Percentiles rank a stretch among this genome's conserved stretches.
Conservation (phyloP, 768 basidiomycete species). For the Pleurotus eryngii region DNA sequence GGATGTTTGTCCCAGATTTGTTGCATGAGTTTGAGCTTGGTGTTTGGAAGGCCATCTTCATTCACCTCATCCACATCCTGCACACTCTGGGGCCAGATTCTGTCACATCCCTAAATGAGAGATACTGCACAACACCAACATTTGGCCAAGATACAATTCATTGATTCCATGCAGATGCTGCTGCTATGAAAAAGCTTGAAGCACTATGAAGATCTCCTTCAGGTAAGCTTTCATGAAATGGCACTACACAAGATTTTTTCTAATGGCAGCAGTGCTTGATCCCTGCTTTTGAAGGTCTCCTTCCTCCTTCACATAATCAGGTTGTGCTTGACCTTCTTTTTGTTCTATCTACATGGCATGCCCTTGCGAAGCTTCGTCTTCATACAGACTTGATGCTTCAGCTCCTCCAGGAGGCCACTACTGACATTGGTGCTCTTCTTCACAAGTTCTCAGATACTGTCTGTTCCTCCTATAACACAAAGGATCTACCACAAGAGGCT, state of each 20-base stretch:
- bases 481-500: constrained; percentile 35
- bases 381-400: too few species aligned
- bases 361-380: too few species aligned
- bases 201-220: constrained; percentile 26
- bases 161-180: constrained; percentile 18
- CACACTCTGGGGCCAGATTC: constrained; percentile 6
- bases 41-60: constrained; percentile 22
- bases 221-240: constrained; percentile 14
- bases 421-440: constrained; percentile 19
- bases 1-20: constrained; percentile 20
- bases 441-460: constrained; percentile 23
- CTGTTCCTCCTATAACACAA: constrained; percentile 23
- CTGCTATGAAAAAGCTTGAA: constrained; percentile 15
- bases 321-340: constrained; percentile 31
- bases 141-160: constrained; percentile 19
- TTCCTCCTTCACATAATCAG: constrained; percentile 23
- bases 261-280: constrained; percentile 27
- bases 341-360: constrained; percentile 24
- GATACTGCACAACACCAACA: constrained; percentile 14
- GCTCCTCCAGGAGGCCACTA: too few species aligned
- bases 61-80: constrained; percentile 22
- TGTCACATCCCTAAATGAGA: constrained; percentile 13
- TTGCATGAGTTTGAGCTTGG: constrained; percentile 28
- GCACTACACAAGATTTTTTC: background rate
- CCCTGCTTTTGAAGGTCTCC: constrained; percentile 32